These are phyloP conservation scores for Coemansia sp. DNA, from an alignment of 192 early-diverging fungal genomes.

Conservation along the genomic window DNA sequence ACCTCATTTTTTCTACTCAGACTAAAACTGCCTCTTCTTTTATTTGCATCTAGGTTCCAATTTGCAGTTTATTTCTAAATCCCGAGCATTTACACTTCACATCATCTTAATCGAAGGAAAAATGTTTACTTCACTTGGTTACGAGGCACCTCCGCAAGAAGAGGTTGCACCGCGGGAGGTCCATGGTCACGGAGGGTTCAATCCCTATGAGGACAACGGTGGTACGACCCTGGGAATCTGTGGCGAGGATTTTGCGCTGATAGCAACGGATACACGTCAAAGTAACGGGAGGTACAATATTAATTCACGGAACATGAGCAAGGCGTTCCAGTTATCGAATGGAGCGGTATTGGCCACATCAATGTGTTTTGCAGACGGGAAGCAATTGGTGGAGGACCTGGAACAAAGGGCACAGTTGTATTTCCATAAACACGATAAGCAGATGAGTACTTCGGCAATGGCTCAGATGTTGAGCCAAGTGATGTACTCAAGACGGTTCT, in stretches of 20 bases:
- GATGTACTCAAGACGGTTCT: constrained; percentile 91
- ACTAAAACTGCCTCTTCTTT: neutral
- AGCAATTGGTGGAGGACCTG: constrained; percentile 79
- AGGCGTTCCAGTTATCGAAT: constrained; percentile 85
- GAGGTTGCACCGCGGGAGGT: constrained; percentile 28
- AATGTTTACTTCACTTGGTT: too few species aligned
- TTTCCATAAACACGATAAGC: constrained; percentile 84
- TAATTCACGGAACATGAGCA: constrained; percentile 91
- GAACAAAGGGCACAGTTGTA: constrained; percentile 93
- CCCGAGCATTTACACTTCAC: too few species aligned
- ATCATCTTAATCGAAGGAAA: too few species aligned
- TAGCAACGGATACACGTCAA: constrained; percentile 96
- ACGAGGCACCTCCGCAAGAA: neutral
- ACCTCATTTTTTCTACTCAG: neutral
- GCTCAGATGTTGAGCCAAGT: constrained; percentile 94
- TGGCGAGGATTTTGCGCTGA: constrained; percentile 90
- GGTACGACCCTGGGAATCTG: constrained; percentile 89
- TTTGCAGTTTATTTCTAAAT: too few species aligned
- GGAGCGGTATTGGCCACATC: constrained; percentile 80
- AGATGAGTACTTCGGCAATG: constrained; percentile 80
- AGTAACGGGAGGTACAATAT: constrained; percentile 87
- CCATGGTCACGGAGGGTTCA: constrained; percentile 60
- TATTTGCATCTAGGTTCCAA: too few species aligned
- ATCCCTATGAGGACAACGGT: constrained; percentile 90
- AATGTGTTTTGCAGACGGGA: constrained; percentile 87